Evolutionary conservation across 805 yeast species (phyloP).

Genomic region (Candida caryicola): DNA sequence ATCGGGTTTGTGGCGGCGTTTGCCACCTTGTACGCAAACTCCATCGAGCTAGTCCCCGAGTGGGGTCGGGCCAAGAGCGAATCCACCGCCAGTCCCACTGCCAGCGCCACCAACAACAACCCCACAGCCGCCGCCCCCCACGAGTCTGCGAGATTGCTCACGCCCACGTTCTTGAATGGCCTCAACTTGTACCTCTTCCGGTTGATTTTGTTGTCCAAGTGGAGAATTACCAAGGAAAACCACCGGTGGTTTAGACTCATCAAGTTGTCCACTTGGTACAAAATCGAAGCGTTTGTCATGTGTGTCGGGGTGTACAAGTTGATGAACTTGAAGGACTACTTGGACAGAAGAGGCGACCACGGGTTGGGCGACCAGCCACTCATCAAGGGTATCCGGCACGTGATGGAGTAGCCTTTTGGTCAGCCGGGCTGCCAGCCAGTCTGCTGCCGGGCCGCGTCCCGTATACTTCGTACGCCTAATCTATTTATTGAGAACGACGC

Average conservation of each 20-base stretch:
- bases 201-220: slow-evolving; percentile 36
- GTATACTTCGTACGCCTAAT: neutral
- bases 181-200: slow-evolving; percentile 33
- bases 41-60: slow-evolving; percentile 20
- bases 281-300: slow-evolving; percentile 32
- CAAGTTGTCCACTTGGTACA: slow-evolving; percentile 28
- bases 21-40: slow-evolving; percentile 22
- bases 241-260: slow-evolving; percentile 31
- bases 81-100: slow-evolving; percentile 2
- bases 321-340: slow-evolving; percentile 36
- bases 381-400: slow-evolving; percentile 11
- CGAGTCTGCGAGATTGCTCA: slow-evolving; percentile 11
- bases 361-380: slow-evolving; percentile 10
- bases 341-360: slow-evolving; percentile 14
- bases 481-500: neutral
- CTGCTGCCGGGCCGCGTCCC: no score
- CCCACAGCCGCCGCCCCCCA: neutral
- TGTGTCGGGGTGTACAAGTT: slow-evolving; percentile 35
- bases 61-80: slow-evolving; percentile 10
- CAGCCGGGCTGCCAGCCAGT: no score
- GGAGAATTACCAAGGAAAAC: slow-evolving; percentile 41
- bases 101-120: slow-evolving; percentile 1
- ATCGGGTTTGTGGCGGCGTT: slow-evolving; percentile 37
- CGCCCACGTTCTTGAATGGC: slow-evolving; percentile 24
- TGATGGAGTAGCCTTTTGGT: no score